Conservation (phyloP, 2,329 filamentous ascomycete genomes). For the Colletotrichum euphorbiae region DNA sequence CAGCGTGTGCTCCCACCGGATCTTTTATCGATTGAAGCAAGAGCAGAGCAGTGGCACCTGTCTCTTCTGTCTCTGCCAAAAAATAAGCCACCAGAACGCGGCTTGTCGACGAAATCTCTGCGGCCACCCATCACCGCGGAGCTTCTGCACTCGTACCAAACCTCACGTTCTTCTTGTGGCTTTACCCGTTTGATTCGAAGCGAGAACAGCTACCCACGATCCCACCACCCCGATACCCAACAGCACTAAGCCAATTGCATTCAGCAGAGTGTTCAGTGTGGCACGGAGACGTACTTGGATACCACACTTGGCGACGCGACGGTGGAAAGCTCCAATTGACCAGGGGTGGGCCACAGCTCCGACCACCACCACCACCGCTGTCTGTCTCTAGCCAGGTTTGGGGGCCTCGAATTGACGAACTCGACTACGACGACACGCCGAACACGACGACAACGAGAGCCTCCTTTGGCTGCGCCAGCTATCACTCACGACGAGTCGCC, state of each 20-base stretch:
- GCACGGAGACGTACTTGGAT: not conserved
- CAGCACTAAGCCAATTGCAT: slow-evolving; percentile 27
- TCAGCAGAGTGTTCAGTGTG: slow-evolving; percentile 15
- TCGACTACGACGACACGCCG: slow-evolving; percentile 12
- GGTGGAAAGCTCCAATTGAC: slow-evolving; percentile 26
- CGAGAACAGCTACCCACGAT: not conserved
- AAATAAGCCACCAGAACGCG: slow-evolving; percentile 22
- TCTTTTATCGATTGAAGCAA: not conserved
- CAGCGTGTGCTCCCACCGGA: not conserved
- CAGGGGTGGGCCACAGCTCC: slow-evolving; percentile 29
- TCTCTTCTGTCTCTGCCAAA: slow-evolving; percentile 7
- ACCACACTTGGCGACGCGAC: slow-evolving; percentile 2
- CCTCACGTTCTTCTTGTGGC: not conserved
- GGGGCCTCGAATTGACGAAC: slow-evolving; percentile 22
- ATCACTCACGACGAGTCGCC: slow-evolving; percentile 14
- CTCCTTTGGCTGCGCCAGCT: slow-evolving; percentile 4
- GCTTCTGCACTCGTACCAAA: not conserved
- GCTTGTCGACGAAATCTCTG: slow-evolving; percentile 24
- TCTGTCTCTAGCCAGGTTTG: slow-evolving; percentile 5
- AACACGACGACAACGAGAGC: slow-evolving; percentile 21
- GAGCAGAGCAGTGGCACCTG: not conserved
- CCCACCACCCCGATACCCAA: slow-evolving; percentile 4
- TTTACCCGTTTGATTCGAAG: not conserved
- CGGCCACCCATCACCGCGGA: slow-evolving; percentile 11
- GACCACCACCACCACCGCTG: slow-evolving; percentile 19